phyloP scores from a whole-genome alignment of 2,329 filamentous ascomycete species.

The Tolypocladium ovalisporum region DNA sequence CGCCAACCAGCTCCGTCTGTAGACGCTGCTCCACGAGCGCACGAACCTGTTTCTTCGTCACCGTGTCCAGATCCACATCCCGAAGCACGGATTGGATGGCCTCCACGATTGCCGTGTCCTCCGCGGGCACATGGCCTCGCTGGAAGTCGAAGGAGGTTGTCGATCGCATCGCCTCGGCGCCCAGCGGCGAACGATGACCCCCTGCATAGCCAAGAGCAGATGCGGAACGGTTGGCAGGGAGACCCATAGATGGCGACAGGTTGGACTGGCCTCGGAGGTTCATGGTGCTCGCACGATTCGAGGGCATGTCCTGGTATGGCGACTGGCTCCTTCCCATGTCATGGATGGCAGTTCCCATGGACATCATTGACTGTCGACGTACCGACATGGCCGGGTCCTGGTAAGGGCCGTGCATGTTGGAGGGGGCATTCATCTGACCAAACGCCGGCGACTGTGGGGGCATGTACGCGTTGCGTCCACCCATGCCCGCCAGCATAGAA shows the following conservation, averaged over 20 bases:
- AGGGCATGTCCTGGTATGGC: constrained; percentile 45
- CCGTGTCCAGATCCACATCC: constrained; percentile 90
- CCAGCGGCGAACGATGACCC: constrained; percentile 35
- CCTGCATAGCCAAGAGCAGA: constrained; percentile 35
- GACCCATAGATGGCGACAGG: constrained; percentile 32
- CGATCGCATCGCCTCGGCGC: constrained; percentile 35
- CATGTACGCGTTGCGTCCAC: constrained; percentile 62
- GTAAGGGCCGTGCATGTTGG: constrained; percentile 35
- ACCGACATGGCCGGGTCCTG: constrained; percentile 38
- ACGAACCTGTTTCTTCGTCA: constrained; percentile 95
- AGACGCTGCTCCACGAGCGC: constrained; percentile 87
- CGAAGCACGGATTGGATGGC: constrained; percentile 72
- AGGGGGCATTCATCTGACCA: constrained; percentile 38
- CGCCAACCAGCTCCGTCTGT: constrained; percentile 78
- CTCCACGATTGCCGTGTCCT: constrained; percentile 70
- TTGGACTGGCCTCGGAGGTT: constrained; percentile 41
- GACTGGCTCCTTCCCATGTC: constrained; percentile 40
- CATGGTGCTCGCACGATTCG: constrained; percentile 49
- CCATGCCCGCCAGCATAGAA: constrained; percentile 80
- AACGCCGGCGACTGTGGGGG: constrained; percentile 73
- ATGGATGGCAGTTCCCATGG: constrained; percentile 38
- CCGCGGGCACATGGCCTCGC: constrained; percentile 52
- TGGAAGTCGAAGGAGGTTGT: constrained; percentile 51
- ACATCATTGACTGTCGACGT: constrained; percentile 63
- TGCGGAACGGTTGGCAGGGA: constrained; percentile 25